Percentiles rank a stretch among this genome's conserved stretches.
These are phyloP conservation scores for Tetragonia tetragonoides DNA, from an alignment of 148 eudicot genomes.

Conservation along the genomic window DNA sequence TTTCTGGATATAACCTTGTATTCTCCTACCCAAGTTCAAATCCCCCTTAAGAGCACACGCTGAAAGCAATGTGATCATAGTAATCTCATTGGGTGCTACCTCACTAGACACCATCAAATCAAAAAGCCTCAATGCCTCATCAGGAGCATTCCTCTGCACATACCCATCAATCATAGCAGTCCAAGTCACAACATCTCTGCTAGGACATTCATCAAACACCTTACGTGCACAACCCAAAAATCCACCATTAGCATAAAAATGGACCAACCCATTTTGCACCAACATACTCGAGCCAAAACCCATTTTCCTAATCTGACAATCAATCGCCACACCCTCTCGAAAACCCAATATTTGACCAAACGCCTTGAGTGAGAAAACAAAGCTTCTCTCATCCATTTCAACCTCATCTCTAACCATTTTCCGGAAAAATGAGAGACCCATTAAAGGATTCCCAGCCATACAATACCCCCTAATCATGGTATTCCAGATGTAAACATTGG, in stretches of 20 bases:
- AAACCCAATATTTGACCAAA: slow-evolving; percentile 36
- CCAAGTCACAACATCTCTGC: slow-evolving; percentile 70
- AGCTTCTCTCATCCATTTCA: slow-evolving; percentile 58
- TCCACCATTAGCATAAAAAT: slow-evolving; percentile 41
- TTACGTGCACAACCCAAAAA: slow-evolving; percentile 39
- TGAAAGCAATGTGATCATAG: slow-evolving; percentile 57
- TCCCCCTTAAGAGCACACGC: slow-evolving; percentile 56
- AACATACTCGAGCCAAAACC: slow-evolving; percentile 48
- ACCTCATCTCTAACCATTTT: slow-evolving; percentile 41
- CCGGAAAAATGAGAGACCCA: slow-evolving; percentile 46
- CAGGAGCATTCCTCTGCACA: slow-evolving; percentile 39
- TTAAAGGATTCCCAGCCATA: slow-evolving; percentile 24
- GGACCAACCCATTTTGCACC: slow-evolving; percentile 60
- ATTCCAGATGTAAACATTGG: slow-evolving; percentile 71
- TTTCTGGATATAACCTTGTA: slow-evolving; percentile 35
- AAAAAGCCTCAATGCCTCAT: slow-evolving; percentile 62
- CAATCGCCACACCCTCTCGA: slow-evolving; percentile 38
- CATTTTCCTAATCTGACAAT: slow-evolving; percentile 48
- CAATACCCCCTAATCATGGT: slow-evolving; percentile 63
- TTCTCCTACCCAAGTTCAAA: slow-evolving; percentile 38
- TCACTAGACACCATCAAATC: slow-evolving; percentile 43
- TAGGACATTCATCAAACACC: slow-evolving; percentile 51
- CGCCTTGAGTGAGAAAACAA: slow-evolving; percentile 58
- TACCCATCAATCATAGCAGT: slow-evolving; percentile 59
- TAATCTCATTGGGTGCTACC: slow-evolving; percentile 57